Evolutionary conservation across 495 filamentous ascomycete species (phyloP).

Genomic region (Penicillium herquei): DNA sequence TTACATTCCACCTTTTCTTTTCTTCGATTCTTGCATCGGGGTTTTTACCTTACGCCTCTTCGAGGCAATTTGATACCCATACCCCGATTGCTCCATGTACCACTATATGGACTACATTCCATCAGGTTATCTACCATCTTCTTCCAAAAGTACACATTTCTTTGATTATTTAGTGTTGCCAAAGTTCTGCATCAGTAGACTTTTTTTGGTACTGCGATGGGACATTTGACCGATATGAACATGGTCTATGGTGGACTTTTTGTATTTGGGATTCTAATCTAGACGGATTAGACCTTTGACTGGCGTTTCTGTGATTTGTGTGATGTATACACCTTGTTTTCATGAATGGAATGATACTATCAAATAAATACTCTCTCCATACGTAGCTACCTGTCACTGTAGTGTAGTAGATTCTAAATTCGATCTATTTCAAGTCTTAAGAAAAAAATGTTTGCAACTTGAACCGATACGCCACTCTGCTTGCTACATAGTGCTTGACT

Average conservation of each 20-base stretch:
- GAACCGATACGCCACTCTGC: not conserved
- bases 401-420: not conserved
- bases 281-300: conserved; percentile 12
- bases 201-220: not conserved
- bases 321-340: conserved; percentile 24
- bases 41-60: conserved; percentile 11
- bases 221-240: conserved; percentile 25
- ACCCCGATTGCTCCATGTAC: conserved; percentile 35
- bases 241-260: conserved; percentile 19
- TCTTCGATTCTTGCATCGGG: conserved; percentile 20
- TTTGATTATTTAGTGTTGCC: conserved; percentile 4
- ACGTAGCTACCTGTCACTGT: not conserved
- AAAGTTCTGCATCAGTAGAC: conserved; percentile 3
- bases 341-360: conserved; percentile 28
- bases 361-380: not conserved
- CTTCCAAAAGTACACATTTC: conserved; percentile 19
- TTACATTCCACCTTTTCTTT: conserved; percentile 3
- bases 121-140: too few species aligned
- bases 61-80: conserved; percentile 40
- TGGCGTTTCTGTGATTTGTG: conserved; percentile 17
- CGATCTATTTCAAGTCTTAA: too few species aligned
- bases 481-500: not conserved
- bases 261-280: conserved; percentile 7
- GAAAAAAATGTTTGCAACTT: not conserved
- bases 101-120: conserved; percentile 20